Evolutionary conservation across 164 flowering plant genomes (phyloP), one percentile per base, ranked within the genome.

Genomic region (Tinospora cordifolia): DNA sequence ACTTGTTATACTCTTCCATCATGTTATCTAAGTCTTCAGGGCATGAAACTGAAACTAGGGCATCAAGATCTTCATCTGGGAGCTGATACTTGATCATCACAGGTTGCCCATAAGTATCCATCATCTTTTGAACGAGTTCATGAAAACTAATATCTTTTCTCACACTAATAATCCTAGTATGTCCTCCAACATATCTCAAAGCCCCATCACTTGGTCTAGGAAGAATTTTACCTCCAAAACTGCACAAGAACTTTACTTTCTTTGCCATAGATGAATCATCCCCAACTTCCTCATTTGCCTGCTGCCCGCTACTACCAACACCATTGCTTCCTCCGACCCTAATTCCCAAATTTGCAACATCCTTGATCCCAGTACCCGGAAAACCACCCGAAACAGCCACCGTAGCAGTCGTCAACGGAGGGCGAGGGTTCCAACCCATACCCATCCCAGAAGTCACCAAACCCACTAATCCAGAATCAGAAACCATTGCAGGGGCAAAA

Each of bases 41-140:
- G 70, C 89, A 85, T 1, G 91, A 83, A 71, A 90, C 88, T 3
- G 98, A 89, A 0, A 92, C 92, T 62, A 92, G 83, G 2, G 97
- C 92, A 83, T 92, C 95, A 64, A 92, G 90, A 79, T 90, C 98
- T 82, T 92, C 97, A 51, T 85, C 93, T 3, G 97, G 97, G n/a
- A 89, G 87, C 83, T 92, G 96, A 71, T 92, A 92, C 75, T 90
- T 92, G 7, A 92, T 77, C 58, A 82, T 76, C 26, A 84, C 85
- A 40, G 83, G 79, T 62, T 84, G 88, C 39, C 86, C 92, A 71
- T 72, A 89, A 0, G 74, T 72, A 26, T 89, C 87, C 7, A 38
- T 70, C 92, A 92, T 87, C 84, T 85, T 92, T 70, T 77, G 87
- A 65, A 80, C 67, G 17, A 92, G 66, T 41, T 85, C 89, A 13